Evolutionary conservation across 2,329 filamentous ascomycete species (phyloP), one percentile per base, ranked within the genome.

Genomic region (Immersiporthe knoxdaviesiana): DNA sequence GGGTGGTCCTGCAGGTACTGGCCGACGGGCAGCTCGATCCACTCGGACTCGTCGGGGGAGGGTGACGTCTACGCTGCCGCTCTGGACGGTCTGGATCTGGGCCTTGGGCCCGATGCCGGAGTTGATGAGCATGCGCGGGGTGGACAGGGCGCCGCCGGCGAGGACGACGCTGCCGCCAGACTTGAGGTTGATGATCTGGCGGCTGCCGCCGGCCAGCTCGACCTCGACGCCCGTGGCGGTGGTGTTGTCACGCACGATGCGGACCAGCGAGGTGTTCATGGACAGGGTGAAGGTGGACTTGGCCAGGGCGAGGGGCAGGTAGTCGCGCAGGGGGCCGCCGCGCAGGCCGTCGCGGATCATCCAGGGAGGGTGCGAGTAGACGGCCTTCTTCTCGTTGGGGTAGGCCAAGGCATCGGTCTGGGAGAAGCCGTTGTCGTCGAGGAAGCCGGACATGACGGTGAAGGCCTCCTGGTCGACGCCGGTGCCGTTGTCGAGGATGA

Each of bases 1-100:
- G 72, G 67, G 67, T 74, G 73, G 69, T 74, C 73, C 72, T 70
- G 66, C 62, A 74, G 65, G 69, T 67, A 69, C 66, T 68, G 7
- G 63, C 73, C 73, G 41, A 74, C 73, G 52, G 75, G 75, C 1
- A 76, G 72, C 37, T 75, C 72, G 64, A 76, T 73, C 75, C 75
- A 75, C 39, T 75, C 70, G 16, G 71, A 68, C 68, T 71, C 65
- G 12, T 72, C 68, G 12, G 75, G n/a, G 74, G 1, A 76, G 71
- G 65, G 70, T 73, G 52, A 70, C 72, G 54, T 47, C 60, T 32
- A 58, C 69, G 41, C 47, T 65, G 44, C 72, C 72, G 62, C 63
- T 65, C 69, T 68, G 59, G 24, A 75, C 72, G 18, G 68, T 68
- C 59, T 72, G 67, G 56, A 74, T 68, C 70, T 74, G 72, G 30